Percentiles rank a stretch among this genome's conserved stretches.
These are phyloP conservation scores for Backusella macrospora DNA, from an alignment of 192 early-diverging fungal species.

Conservation along the genomic window DNA sequence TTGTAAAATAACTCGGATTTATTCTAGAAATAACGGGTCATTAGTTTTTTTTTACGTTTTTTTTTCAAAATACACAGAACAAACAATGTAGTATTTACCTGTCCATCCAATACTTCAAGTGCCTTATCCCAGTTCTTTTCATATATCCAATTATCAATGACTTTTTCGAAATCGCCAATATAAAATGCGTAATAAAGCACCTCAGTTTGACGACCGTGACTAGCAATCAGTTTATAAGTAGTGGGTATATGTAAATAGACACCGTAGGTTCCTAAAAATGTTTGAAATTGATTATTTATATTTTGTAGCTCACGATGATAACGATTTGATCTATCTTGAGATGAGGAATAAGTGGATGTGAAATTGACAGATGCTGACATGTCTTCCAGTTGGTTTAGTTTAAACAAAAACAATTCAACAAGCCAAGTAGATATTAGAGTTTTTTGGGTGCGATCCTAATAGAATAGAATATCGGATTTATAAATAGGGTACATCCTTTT, in stretches of 20 bases:
- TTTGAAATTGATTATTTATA: constrained; percentile 69
- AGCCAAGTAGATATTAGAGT: constrained; percentile 86
- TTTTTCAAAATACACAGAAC: no score
- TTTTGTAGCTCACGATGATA: constrained; percentile 58
- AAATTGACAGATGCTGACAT: constrained; percentile 38
- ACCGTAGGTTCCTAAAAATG: constrained; percentile 72
- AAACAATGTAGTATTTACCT: constrained; percentile 48
- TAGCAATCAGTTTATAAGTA: constrained; percentile 79
- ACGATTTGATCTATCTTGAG: background rate
- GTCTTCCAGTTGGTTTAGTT: constrained; percentile 71
- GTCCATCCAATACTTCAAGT: constrained; percentile 74
- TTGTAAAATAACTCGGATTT: constrained; percentile 85
- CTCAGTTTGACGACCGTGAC: constrained; percentile 83
- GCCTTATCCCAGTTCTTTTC: constrained; percentile 76
- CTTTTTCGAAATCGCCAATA: constrained; percentile 83
- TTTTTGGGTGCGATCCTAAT: constrained; percentile 76
- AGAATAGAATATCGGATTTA: no score
- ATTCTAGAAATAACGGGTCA: constrained; percentile 42
- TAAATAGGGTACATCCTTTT: background rate
- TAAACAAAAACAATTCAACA: constrained; percentile 81
- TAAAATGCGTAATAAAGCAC: constrained; percentile 80
- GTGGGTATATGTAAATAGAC: constrained; percentile 65
- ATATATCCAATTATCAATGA: constrained; percentile 82
- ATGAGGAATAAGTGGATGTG: constrained; percentile 1
- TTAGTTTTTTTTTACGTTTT: background rate